Evolutionary conservation across 495 filamentous ascomycete genomes (phyloP).

Genomic region (Elaphomyces granulatus): DNA sequence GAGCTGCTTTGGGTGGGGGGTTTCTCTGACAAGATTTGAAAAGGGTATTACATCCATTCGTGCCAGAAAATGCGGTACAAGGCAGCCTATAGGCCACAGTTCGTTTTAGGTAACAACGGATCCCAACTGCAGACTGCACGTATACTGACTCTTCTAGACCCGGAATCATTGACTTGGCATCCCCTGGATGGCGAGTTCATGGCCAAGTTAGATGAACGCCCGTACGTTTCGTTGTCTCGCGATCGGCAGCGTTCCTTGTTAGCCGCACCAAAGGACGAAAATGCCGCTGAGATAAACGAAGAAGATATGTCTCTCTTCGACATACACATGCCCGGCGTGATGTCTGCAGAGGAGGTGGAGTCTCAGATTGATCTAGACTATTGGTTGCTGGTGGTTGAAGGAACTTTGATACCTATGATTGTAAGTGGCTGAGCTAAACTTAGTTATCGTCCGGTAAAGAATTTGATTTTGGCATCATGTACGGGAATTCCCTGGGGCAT

Average conservation of each 20-base stretch:
- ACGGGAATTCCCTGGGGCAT: no score
- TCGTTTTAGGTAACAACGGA: conserved; percentile 53
- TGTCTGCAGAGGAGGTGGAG: conserved; percentile 48
- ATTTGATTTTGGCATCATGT: no score
- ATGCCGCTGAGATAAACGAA: conserved; percentile 25
- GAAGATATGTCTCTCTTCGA: conserved; percentile 45
- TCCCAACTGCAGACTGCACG: no score
- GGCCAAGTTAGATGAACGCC: conserved; percentile 44
- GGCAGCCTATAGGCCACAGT: conserved; percentile 68
- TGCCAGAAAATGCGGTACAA: conserved; percentile 85
- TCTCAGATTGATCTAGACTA: conserved; percentile 45
- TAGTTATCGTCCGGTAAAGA: no score
- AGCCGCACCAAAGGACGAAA: conserved; percentile 10
- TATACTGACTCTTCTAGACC: conserved; percentile 39
- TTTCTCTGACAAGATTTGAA: conserved; percentile 1
- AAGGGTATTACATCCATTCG: conserved; percentile 56
- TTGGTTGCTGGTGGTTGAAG: conserved; percentile 33
- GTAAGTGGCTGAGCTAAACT: no score
- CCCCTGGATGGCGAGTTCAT: conserved; percentile 52
- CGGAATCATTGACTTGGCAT: conserved; percentile 62
- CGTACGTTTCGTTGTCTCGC: conserved; percentile 54
- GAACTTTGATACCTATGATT: conserved; percentile 29
- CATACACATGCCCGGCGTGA: conserved; percentile 62
- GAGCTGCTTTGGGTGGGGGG: no score
- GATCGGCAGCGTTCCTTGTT: conserved; percentile 18